Evolutionary conservation across 1,139 yeast genomes (phyloP), one percentile per base, ranked within the genome.

Genomic region (Yamadazyma atlantica): DNA sequence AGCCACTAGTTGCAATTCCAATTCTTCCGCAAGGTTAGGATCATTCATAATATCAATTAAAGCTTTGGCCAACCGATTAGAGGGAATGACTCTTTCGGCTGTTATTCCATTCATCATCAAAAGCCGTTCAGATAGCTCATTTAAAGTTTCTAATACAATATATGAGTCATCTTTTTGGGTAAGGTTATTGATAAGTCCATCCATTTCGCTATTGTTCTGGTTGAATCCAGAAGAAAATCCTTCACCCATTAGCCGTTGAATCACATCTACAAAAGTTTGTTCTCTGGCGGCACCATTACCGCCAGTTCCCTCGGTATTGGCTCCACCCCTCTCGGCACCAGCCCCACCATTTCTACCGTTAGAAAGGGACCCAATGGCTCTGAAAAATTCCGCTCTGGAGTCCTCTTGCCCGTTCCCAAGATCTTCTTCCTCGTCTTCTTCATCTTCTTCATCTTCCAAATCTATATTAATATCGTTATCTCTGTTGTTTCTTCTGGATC

Each of bases 1-100:
- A 0, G 95, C 85, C 36, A 86, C 83, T 32, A 92, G 63, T 55
- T 86, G 92, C 27, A 90, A 58, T 53, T 92, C 97, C 34, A 87
- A 66, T 48, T 84, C 85, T 16, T 80, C 87, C 19, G 73, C 75
- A 38, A 82, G 70, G 3, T 54, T 39, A 0, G 85, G 82, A 41
- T 80, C 82, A 16, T 69, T 67, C 62, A 92, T 64, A 9, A 89
- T 72, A 4, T 62, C 62, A 2, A 85, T 77, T 34, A 90, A 62
- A 19, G 75, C 74, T 28, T 65, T 67, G 0, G 87, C 69, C 15
- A 87, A 57, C 35, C 69, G 71, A 35, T 69, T 73, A 0, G 84
- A 70, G 0, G 96, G 94, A 10, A 90, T 68, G 6, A 69, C 58
- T 31, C 88, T 63, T 43, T 82, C 89, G 0, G 85, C 81, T 5